phyloP scores from a whole-genome alignment of 192 early-diverging fungal genomes.

The Haplosporangium gracile region DNA sequence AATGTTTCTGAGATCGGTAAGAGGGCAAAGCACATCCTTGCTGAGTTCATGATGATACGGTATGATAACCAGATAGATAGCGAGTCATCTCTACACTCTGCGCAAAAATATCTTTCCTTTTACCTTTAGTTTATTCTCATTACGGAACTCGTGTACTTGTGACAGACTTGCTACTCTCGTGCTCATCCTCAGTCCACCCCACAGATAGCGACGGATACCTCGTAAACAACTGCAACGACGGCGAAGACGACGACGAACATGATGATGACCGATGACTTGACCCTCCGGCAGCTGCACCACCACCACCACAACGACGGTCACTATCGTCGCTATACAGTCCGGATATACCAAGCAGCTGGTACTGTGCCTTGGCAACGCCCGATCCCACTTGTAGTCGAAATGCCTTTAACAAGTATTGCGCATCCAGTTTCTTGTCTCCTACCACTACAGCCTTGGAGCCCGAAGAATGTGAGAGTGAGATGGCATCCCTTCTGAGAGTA shows the following conservation, averaged over 20 bases:
- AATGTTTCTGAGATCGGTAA: not conserved
- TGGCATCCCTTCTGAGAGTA: not conserved
- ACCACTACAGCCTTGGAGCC: conserved; percentile 11
- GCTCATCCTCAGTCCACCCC: conserved; percentile 41
- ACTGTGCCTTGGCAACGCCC: conserved; percentile 26
- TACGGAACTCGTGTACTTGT: conserved; percentile 35
- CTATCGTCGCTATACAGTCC: conserved; percentile 26
- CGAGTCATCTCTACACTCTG: not conserved
- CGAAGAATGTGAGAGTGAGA: not conserved
- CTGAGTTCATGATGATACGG: conserved; percentile 4
- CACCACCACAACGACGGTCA: not conserved
- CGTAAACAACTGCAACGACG: conserved; percentile 11
- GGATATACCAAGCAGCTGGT: conserved; percentile 42
- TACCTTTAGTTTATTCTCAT: not conserved
- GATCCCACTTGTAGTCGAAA: conserved; percentile 19
- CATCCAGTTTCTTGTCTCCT: conserved; percentile 12
- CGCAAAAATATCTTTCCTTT: not conserved
- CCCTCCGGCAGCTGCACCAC: not conserved
- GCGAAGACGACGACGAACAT: not conserved
- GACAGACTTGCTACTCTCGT: conserved; percentile 23
- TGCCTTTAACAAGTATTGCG: conserved; percentile 43
- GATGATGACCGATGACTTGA: not conserved
- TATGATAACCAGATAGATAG: not conserved
- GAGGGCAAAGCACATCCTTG: not conserved
- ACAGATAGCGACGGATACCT: conserved; percentile 18